These are phyloP conservation scores for Stipa capillata DNA, from an alignment of 176 grass and related monocot species.

Conservation along the genomic window DNA sequence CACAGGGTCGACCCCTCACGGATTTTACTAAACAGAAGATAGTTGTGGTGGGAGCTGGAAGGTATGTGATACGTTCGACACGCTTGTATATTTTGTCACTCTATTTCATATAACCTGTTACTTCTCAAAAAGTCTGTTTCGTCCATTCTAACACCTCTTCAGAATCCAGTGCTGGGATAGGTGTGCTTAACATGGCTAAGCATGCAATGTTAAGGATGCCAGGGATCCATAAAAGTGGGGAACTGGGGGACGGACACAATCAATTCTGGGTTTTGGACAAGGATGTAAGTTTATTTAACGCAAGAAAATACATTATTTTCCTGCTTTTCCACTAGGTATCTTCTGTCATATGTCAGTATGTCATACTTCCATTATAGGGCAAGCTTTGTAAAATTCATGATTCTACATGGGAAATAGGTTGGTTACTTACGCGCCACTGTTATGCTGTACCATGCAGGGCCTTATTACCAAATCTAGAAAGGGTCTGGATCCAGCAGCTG, in stretches of 20 bases:
- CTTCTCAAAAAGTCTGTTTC: conserved; percentile 17
- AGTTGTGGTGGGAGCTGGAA: conserved; percentile 96
- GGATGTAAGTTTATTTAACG: conserved; percentile 50
- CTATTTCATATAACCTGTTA: not conserved
- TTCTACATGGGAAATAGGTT: not conserved
- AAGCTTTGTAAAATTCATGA: not conserved
- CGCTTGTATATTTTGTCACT: conserved; percentile 1
- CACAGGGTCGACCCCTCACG: conserved; percentile 65
- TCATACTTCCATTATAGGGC: not conserved
- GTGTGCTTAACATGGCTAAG: conserved; percentile 86
- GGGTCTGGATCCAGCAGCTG: conserved; percentile 64
- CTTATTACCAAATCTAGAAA: conserved; percentile 80
- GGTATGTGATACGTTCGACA: conserved; percentile 47
- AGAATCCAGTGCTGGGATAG: conserved; percentile 97
- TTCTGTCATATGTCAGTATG: not conserved
- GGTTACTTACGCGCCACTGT: not conserved
- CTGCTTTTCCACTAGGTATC: not conserved
- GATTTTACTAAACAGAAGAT: conserved; percentile 88
- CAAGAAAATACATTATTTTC: not conserved
- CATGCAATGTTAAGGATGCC: conserved; percentile 67
- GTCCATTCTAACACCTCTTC: conserved; percentile 37
- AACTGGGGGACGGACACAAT: conserved; percentile 45
- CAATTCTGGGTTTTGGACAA: conserved; percentile 98
- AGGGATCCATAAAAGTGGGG: conserved; percentile 41
- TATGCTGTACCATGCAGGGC: conserved; percentile 36